These are phyloP conservation scores for Hygrophila difformis DNA, from an alignment of 257 asterid species.

Conservation along the genomic window DNA sequence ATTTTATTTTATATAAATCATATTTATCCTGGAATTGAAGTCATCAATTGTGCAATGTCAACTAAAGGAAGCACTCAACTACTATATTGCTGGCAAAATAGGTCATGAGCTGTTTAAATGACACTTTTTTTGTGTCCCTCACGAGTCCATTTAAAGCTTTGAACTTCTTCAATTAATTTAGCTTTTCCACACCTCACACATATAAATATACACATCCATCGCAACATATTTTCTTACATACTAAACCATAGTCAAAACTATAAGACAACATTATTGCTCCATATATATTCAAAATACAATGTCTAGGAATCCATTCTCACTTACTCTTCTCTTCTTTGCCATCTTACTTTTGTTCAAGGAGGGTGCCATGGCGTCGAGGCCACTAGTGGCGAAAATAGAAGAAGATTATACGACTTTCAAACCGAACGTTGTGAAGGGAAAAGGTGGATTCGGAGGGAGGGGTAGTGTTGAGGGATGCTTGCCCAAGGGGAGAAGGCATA, in stretches of 20 bases:
- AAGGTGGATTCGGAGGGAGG: constrained; percentile 14
- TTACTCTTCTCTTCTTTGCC: constrained; percentile 17
- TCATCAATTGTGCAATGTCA: constrained; percentile 5
- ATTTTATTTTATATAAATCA: not conserved
- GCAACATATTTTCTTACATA: not conserved
- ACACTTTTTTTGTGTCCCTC: constrained; percentile 25
- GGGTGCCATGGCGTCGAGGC: constrained; percentile 20
- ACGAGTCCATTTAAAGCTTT: constrained; percentile 31
- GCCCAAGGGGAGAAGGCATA: constrained; percentile 50
- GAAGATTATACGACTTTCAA: constrained; percentile 16
- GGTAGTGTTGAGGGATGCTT: constrained; percentile 43
- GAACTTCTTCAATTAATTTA: constrained; percentile 8
- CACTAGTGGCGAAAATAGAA: constrained; percentile 19
- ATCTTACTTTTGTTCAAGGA: constrained; percentile 12
- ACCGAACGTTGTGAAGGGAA: constrained; percentile 18
- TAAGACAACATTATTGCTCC: not conserved
- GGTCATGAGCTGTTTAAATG: constrained; percentile 41
- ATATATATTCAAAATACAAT: constrained; percentile 12
- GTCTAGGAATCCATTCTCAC: constrained; percentile 16
- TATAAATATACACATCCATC: constrained; percentile 5
- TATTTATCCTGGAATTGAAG: constrained; percentile 23
- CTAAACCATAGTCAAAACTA: constrained; percentile 16
- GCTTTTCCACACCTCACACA: not conserved
- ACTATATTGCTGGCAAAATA: constrained; percentile 29
- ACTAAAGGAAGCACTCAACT: constrained; percentile 17